Evolutionary conservation across 2,329 filamentous ascomycete genomes (phyloP).

Genomic region (Aspergillus tubingensis): DNA sequence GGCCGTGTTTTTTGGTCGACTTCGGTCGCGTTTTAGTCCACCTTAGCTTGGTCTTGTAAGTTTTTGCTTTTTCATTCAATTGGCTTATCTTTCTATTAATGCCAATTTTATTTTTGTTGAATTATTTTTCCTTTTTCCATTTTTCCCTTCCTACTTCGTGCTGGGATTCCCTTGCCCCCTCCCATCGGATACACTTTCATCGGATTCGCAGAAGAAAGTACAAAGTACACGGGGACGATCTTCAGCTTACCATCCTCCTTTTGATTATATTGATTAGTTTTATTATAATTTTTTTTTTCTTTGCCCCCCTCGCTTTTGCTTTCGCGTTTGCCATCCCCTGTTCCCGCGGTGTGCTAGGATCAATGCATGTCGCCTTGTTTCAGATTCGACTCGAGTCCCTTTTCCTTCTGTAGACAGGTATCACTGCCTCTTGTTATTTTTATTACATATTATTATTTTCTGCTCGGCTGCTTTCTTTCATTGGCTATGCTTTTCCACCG

Average conservation of each 20-base stretch:
- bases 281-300: slow-evolving; percentile 5
- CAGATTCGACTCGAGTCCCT: background rate
- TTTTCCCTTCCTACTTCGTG: background rate
- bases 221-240: background rate
- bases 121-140: background rate
- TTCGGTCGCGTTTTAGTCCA: background rate
- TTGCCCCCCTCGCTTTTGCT: background rate
- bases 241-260: background rate
- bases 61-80: background rate
- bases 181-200: background rate
- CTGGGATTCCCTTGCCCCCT: background rate
- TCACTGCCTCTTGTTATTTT: no score
- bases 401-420: background rate
- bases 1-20: background rate
- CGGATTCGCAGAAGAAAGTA: background rate
- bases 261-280: background rate
- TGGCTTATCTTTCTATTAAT: background rate
- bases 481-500: background rate
- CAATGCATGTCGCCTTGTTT: background rate
- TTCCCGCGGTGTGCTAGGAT: slow-evolving; percentile 1
- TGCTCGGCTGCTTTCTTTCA: background rate
- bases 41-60: background rate
- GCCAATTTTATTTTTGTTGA: background rate
- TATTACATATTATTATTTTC: no score
- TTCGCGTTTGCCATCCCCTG: slow-evolving; percentile 11